Conservation (phyloP, 805 yeast species). For the Myxozyma vanderwaltii region DNA sequence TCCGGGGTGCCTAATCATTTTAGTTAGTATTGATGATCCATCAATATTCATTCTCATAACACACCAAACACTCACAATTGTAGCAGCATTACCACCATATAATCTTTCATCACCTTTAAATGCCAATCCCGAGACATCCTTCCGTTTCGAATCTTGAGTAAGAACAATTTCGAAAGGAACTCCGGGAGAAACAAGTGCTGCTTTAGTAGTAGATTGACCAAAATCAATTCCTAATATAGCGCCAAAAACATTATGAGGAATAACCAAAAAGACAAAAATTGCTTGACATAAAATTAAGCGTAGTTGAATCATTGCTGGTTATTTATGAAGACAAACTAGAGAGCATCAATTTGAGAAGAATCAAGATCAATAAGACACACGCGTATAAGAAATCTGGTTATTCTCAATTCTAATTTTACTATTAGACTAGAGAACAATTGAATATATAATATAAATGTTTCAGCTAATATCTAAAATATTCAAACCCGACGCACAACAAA, state of each 20-base stretch:
- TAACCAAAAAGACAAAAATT: not conserved
- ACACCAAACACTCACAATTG: conserved; percentile 63
- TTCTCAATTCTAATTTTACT: not conserved
- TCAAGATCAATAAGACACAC: too few species aligned
- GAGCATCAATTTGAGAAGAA: conserved; percentile 4
- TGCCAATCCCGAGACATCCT: conserved; percentile 79
- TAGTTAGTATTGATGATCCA: not conserved
- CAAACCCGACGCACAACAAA: not conserved
- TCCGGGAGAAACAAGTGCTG: conserved; percentile 87
- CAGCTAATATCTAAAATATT: not conserved
- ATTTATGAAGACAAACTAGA: too few species aligned
- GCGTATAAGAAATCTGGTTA: too few species aligned
- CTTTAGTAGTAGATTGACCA: conserved; percentile 86
- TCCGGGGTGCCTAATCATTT: conserved; percentile 60
- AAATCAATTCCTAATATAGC: conserved; percentile 87
- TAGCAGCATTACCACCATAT: conserved; percentile 41
- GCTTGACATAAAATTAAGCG: not conserved
- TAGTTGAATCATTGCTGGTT: conserved; percentile 3
- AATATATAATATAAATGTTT: too few species aligned
- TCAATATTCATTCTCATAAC: conserved; percentile 7
- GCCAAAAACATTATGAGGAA: conserved; percentile 7
- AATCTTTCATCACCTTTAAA: conserved; percentile 49
- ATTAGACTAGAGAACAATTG: too few species aligned
- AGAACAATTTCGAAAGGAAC: conserved; percentile 83
- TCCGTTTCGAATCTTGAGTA: conserved; percentile 88